These are phyloP conservation scores for Solidago caesia DNA, from an alignment of 129 eudicot species.

Conservation along the genomic window DNA sequence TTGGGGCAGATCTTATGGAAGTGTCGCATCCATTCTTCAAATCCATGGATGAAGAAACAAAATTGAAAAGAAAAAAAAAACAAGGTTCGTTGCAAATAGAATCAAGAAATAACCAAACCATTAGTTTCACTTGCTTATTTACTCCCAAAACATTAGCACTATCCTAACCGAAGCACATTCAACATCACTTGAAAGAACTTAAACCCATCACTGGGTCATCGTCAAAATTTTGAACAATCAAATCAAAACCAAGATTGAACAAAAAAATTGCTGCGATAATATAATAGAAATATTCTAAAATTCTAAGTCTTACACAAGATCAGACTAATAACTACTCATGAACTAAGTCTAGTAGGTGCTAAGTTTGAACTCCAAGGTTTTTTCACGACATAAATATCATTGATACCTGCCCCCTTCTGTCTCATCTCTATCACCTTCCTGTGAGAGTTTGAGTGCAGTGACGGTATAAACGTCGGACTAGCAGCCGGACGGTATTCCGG, in stretches of 20 bases:
- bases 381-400: constrained; percentile 8
- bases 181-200: background rate
- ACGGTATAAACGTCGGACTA: constrained; percentile 70
- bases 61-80: background rate
- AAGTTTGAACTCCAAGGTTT: constrained; percentile 9
- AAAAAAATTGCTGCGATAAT: constrained; percentile 14
- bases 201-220: constrained; percentile 4
- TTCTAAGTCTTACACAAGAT: constrained; percentile 31
- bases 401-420: constrained; percentile 29
- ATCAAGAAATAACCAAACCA: background rate
- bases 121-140: background rate
- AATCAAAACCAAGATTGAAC: constrained; percentile 5
- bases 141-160: background rate
- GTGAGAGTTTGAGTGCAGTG: constrained; percentile 70
- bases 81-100: background rate
- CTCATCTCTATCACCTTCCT: constrained; percentile 76
- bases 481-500: constrained; percentile 92
- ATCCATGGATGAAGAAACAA: background rate
- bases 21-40: background rate
- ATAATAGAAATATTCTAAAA: constrained; percentile 28
- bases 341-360: constrained; percentile 26
- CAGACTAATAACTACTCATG: constrained; percentile 3
- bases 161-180: background rate
- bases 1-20: background rate
- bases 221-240: constrained; percentile 13